Percentiles rank a stretch among this genome's conserved stretches.
These are phyloP conservation scores for Phtheirospermum japonicum DNA, from an alignment of 257 asterid species.

Conservation along the genomic window DNA sequence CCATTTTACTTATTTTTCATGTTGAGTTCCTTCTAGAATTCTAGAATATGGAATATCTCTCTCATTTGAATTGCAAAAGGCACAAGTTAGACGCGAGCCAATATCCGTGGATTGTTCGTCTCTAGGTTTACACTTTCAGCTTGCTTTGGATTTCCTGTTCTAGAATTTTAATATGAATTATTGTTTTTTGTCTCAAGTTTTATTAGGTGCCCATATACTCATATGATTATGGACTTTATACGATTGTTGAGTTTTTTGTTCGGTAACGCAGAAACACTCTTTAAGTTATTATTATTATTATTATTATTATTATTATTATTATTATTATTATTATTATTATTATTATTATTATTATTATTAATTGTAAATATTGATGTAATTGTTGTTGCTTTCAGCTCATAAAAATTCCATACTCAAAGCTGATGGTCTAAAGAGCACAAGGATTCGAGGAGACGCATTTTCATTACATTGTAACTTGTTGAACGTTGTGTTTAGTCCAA, in stretches of 20 bases:
- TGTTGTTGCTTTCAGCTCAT: conserved; percentile 27
- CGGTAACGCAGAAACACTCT: background rate
- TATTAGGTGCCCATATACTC: background rate
- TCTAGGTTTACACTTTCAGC: background rate
- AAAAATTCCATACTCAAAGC: background rate
- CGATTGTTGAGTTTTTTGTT: background rate
- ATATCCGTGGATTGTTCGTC: background rate
- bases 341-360: conserved; percentile 1
- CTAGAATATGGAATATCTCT: too few relatives aligned
- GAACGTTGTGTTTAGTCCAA: conserved; percentile 21
- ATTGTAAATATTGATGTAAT: background rate
- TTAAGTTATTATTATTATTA: conserved; percentile 10
- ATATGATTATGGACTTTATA: background rate
- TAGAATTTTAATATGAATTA: background rate
- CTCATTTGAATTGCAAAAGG: too few relatives aligned
- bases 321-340: background rate
- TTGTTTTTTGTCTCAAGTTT: background rate
- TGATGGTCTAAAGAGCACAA: conserved; percentile 24
- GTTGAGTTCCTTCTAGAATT: background rate
- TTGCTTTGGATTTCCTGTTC: background rate
- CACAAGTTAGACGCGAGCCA: background rate
- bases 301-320: conserved; percentile 8
- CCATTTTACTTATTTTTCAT: background rate
- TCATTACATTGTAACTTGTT: conserved; percentile 14
- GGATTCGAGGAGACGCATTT: conserved; percentile 12